Conservation (phyloP, 164 flowering plant genomes). For the Aristolochia fimbriata region DNA sequence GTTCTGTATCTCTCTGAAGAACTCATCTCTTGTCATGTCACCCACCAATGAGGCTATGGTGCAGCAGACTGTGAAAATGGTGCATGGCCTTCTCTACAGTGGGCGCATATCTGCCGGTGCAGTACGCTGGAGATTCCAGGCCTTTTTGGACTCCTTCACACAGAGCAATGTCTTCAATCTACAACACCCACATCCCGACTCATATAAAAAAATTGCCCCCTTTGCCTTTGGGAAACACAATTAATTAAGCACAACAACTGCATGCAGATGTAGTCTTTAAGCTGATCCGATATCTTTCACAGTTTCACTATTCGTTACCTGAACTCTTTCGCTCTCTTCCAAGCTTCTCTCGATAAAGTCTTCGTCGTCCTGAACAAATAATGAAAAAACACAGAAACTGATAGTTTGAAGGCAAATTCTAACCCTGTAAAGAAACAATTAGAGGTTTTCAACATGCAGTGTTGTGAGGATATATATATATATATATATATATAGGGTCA, state of each 20-base stretch:
- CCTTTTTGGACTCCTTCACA: constrained; percentile 82
- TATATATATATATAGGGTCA: no score
- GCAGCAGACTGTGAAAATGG: constrained; percentile 52
- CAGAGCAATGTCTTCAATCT: constrained; percentile 72
- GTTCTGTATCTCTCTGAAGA: neutral
- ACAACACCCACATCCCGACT: constrained; percentile 2
- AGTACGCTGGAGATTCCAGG: constrained; percentile 76
- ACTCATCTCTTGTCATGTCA: neutral
- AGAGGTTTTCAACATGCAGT: no score
- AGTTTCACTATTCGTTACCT: constrained; percentile 26
- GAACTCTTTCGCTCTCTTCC: constrained; percentile 75
- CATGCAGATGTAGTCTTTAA: neutral
- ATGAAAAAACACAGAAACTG: neutral
- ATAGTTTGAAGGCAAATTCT: neutral
- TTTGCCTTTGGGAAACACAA: no score
- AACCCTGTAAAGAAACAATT: no score
- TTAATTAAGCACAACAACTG: no score
- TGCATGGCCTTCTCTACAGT: constrained; percentile 77
- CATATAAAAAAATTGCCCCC: neutral
- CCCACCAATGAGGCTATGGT: constrained; percentile 5
- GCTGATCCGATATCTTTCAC: no score
- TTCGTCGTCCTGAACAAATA: constrained; percentile 45
- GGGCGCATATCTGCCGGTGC: constrained; percentile 70
- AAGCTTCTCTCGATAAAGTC: constrained; percentile 58
- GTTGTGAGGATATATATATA: no score